Evolutionary conservation across 495 filamentous ascomycete genomes (phyloP).

Genomic region (Neurospora sp.): DNA sequence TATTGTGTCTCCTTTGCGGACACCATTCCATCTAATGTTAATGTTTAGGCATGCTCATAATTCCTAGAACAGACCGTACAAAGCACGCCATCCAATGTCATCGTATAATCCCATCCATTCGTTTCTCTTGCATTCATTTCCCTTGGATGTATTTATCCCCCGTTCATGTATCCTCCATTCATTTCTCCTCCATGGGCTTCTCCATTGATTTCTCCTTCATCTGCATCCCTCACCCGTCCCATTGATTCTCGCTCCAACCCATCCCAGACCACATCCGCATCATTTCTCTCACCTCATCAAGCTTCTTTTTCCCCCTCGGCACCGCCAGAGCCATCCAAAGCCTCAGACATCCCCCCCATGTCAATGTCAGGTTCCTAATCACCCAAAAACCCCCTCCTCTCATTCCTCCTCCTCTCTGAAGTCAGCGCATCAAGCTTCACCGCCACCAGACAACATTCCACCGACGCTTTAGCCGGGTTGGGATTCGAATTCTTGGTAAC

Average conservation of each 20-base stretch:
- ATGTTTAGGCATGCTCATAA: background rate
- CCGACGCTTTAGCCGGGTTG: constrained; percentile 36
- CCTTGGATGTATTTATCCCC: background rate
- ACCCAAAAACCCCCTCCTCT: constrained; percentile 53
- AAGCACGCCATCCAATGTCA: background rate
- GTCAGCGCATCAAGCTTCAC: constrained; percentile 75
- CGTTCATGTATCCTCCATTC: background rate
- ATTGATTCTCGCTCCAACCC: too few species aligned
- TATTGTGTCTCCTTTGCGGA: background rate
- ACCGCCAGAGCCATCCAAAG: too few species aligned
- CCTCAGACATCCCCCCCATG: background rate
- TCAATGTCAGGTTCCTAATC: background rate
- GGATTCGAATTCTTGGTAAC: constrained; percentile 23
- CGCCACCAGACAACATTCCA: constrained; percentile 59
- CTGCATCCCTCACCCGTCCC: background rate
- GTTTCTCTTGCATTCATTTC: too few species aligned
- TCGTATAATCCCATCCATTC: background rate
- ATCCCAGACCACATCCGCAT: background rate
- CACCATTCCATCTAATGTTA: background rate
- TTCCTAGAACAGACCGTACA: background rate
- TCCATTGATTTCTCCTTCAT: background rate
- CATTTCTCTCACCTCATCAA: background rate
- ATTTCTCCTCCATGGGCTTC: too few species aligned
- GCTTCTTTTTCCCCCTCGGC: too few species aligned
- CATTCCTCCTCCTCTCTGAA: constrained; percentile 59